A percentile compares a stretch with the other conserved stretches of the same genome.
Conservation (phyloP, 495 filamentous ascomycete genomes). For the Tuber melanosporum region DNA sequence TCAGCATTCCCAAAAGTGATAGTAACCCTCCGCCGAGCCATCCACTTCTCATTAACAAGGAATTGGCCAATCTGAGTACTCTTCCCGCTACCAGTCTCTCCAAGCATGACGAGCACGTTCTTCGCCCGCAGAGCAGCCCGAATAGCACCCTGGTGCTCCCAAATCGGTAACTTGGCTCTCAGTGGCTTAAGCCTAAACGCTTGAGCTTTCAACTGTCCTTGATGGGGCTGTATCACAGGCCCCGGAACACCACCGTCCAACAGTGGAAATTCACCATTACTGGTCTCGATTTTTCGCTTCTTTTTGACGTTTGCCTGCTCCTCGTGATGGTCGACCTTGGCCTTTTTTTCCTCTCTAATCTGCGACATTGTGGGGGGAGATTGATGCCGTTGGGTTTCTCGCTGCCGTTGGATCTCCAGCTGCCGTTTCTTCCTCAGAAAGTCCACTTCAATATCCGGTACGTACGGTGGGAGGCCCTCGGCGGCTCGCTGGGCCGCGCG, state of each 20-base stretch:
- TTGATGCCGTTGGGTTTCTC: neutral
- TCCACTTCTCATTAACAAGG: constrained; percentile 66
- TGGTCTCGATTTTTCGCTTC: constrained; percentile 9
- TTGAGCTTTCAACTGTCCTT: constrained; percentile 28
- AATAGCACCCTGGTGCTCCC: constrained; percentile 64
- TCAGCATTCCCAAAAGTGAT: neutral
- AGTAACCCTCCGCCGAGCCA: constrained; percentile 50
- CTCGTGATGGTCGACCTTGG: constrained; percentile 5
- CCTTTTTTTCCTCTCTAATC: constrained; percentile 4
- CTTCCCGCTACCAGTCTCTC: constrained; percentile 95
- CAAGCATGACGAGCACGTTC: constrained; percentile 77
- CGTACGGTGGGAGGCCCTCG: neutral
- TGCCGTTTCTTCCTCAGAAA: constrained; percentile 27
- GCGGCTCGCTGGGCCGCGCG: constrained; percentile 16
- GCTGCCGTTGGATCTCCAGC: constrained; percentile 13
- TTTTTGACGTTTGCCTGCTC: constrained; percentile 20
- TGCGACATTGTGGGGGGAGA: neutral
- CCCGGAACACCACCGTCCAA: constrained; percentile 8
- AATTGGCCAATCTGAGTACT: constrained; percentile 96
- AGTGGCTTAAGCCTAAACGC: constrained; percentile 46
- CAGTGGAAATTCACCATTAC: constrained; percentile 18
- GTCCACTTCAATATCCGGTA: constrained; percentile 13
- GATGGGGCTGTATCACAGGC: neutral
- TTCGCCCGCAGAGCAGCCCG: constrained; percentile 57
- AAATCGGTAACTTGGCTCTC: constrained; percentile 71